Evolutionary conservation across 1,139 yeast genomes (phyloP).

Genomic region (Debaryomyces sp.): DNA sequence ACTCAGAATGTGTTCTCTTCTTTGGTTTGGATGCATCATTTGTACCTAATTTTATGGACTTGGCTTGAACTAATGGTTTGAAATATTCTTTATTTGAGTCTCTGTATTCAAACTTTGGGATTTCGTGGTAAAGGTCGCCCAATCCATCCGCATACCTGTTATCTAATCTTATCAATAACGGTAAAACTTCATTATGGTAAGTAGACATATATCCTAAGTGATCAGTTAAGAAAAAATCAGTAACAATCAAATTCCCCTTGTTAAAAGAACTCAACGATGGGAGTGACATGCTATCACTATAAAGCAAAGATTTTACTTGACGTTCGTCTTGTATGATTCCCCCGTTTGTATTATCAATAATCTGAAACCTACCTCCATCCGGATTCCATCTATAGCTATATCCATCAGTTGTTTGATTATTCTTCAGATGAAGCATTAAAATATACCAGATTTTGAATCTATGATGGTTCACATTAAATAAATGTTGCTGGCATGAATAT

Average conservation of each 20-base stretch:
- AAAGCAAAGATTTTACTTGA: slow-evolving; percentile 35
- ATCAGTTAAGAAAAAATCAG: slow-evolving; percentile 42
- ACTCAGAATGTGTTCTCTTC: slow-evolving; percentile 11
- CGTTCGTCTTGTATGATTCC: slow-evolving; percentile 33
- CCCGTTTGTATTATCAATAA: slow-evolving; percentile 29
- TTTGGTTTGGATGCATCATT: slow-evolving; percentile 14
- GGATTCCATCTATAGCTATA: slow-evolving; percentile 44
- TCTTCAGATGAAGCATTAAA: slow-evolving; percentile 34
- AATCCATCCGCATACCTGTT: slow-evolving; percentile 33
- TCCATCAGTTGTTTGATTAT: slow-evolving; percentile 20
- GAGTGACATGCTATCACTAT: slow-evolving; percentile 35
- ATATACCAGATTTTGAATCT: slow-evolving; percentile 41
- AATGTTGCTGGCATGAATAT: slow-evolving; percentile 45
- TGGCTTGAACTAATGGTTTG: slow-evolving; percentile 30
- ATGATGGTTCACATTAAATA: slow-evolving; percentile 40
- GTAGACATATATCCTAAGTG: slow-evolving; percentile 40
- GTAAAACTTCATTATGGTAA: slow-evolving; percentile 43
- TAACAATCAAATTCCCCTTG: slow-evolving; percentile 39
- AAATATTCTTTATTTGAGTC: slow-evolving; percentile 35
- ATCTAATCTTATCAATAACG: slow-evolving; percentile 34
- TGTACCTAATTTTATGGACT: slow-evolving; percentile 14
- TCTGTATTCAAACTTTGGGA: slow-evolving; percentile 38
- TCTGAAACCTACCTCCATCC: slow-evolving; percentile 37
- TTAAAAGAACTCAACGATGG: slow-evolving; percentile 35
- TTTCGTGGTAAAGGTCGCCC: slow-evolving; percentile 31